phyloP scores from a whole-genome alignment of 176 grass and related monocot genomes.

The Chloris gayana region DNA sequence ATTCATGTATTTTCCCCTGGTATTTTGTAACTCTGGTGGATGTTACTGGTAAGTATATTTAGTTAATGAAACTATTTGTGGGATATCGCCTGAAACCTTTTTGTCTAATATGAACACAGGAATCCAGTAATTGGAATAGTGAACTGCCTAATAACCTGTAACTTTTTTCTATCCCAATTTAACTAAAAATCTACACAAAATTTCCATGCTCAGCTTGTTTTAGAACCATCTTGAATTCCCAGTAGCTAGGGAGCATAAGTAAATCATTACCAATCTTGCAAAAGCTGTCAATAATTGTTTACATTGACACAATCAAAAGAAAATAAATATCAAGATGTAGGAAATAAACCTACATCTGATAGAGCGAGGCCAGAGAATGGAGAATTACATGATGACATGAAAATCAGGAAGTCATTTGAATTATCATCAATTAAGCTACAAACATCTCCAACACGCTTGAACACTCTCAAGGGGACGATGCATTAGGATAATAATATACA shows the following conservation, averaged over 20 bases:
- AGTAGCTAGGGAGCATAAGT: background rate
- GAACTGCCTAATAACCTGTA: too few relatives aligned
- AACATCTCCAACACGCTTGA: background rate
- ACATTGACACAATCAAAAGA: background rate
- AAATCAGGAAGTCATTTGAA: conserved; percentile 5
- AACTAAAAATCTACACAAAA: too few relatives aligned
- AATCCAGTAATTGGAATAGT: too few relatives aligned
- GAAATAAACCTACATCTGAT: background rate
- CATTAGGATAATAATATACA: conserved; percentile 45
- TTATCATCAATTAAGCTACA: conserved; percentile 26
- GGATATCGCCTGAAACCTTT: too few relatives aligned
- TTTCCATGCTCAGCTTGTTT: too few relatives aligned
- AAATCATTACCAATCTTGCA: background rate
- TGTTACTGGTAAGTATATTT: too few relatives aligned
- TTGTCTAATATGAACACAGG: too few relatives aligned
- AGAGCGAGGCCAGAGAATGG: background rate
- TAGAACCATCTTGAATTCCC: too few relatives aligned
- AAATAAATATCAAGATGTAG: background rate
- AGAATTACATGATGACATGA: background rate
- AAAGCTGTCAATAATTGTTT: background rate
- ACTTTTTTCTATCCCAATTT: too few relatives aligned
- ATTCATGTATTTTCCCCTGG: too few relatives aligned
- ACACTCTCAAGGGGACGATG: conserved; percentile 38
- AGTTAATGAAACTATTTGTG: too few relatives aligned
- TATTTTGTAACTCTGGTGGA: too few relatives aligned